Evolutionary conservation across 1,284 basidiomycete genomes (phyloP), one percentile per base, ranked within the genome.

Genomic region (Porodaedalea pini): DNA sequence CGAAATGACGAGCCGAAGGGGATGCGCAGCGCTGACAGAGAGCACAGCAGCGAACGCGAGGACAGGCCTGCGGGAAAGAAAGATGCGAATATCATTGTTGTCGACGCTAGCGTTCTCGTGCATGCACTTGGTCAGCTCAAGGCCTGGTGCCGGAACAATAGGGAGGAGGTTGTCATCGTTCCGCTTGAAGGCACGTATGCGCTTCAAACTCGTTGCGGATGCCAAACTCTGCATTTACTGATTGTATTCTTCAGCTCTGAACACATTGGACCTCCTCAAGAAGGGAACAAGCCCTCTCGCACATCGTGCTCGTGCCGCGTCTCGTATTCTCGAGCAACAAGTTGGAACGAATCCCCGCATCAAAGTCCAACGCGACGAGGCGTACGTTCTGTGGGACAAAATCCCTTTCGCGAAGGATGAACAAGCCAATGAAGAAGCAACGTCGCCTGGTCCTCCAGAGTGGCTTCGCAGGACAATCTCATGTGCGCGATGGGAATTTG

Each of bases 191-290:
- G 92, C 93, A 64, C 57, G 81, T 75, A 11, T 40, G 53, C n/a
- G 43, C 41, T 49, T 23, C n/a, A n/a, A 31, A 15, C 23, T n/a
- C 45, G 7, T n/a, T 47, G n/a, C n/a, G n/a, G 32, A 44, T 19
- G 11, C 31, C 31, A 31, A 8, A 29, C 0, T 21, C 5, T 52
- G 27, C 15, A 41, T 13, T 29, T 17, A 29, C 34, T 47, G 1
- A 48, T 41, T 29, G 39, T 49, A 37, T 50, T 41, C n/a, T 31
- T 19, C 67, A 94, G 93, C 89, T 4, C 79, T 96, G 31, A 93
- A 92, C 67, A 96, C 93, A 0, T 81, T 97, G n/a, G 94, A 97
- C 69, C 75, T 95, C 4, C 82, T 96, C 64, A 97, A 97, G 78
- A 96, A 95, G 69, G 93, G 93, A 1, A 85, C 85, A 0, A 86